Base-by-base conservation (phyloP, 2,329 filamentous ascomycete species). In the Eutypa lata region DNA sequence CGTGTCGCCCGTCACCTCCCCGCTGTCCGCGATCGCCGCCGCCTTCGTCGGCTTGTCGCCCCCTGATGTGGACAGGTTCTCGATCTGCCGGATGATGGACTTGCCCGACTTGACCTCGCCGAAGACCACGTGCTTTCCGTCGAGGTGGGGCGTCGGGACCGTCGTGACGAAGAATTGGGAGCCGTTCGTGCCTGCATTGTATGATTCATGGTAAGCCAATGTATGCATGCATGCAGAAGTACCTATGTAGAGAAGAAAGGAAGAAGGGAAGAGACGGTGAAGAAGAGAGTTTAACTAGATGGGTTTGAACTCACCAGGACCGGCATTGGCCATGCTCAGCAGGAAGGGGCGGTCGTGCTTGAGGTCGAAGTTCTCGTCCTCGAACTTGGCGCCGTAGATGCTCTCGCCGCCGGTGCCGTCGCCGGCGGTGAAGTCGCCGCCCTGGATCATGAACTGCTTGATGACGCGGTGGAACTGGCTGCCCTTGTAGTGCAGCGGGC, bases 151-250 rank as follows among this genome's bases (percentile, higher is more conserved):
- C 14, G 94, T 97, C n/a, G 87, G 81, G 28, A 96, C 90, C 16
- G 94, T 97, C 47, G 94, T 99, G 65, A 97, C 79, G 82, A 99
- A 99, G 83, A 99, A 99, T 68, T 99, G 94, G 48, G 90, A 95
- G 67, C 94, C 94, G 71, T 99, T 99, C 71, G 94, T 96, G 64
- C 88, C 87, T 89, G 60, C 18, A 28, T 46, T 47, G 37, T 47
- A 22, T 43, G 22, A 16, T 38, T 6, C 7, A 14, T 38, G n/a
- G n/a, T 18, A 7, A 18, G 13, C 13, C 13, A 38, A 18, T 18
- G 35, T 18, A 38, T 35, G 31, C 8, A 14, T 45, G 24, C 35
- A 28, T 48, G 40, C 37, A 18, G 21, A 3, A 2, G 22, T n/a
- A n/a, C n/a, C n/a, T n/a, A n/a, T 13, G 26, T 44, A 28, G 21